These are phyloP conservation scores for Clitoria ternatea DNA, from an alignment of 306 rosid species.

Conservation along the genomic window DNA sequence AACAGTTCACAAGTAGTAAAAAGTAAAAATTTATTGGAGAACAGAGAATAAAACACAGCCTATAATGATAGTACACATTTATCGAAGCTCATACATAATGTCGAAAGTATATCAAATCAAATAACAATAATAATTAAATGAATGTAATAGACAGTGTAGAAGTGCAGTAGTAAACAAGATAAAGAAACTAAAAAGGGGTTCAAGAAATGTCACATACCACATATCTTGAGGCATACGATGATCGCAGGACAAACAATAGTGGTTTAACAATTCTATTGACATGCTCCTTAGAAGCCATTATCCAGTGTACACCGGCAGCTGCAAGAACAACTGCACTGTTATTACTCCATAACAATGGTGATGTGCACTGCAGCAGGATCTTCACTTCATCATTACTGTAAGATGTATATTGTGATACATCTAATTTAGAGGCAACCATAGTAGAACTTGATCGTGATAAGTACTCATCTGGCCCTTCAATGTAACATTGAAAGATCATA, in stretches of 20 bases:
- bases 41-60: neutral
- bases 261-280: conserved; percentile 77
- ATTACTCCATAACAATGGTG: conserved; percentile 92
- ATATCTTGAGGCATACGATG: conserved; percentile 74
- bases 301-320: conserved; percentile 93
- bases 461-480: conserved; percentile 92
- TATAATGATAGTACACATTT: neutral
- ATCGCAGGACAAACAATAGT: conserved; percentile 73
- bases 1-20: neutral
- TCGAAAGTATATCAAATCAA: neutral
- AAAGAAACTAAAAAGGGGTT: conserved; percentile 3
- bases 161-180: neutral
- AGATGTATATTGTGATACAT: conserved; percentile 53
- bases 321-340: conserved; percentile 97
- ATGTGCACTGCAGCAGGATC: conserved; percentile 84
- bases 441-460: conserved; percentile 67
- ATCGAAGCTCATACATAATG: conserved; percentile 6
- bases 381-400: conserved; percentile 61
- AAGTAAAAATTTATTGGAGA: neutral
- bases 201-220: conserved; percentile 59
- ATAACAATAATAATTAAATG: neutral
- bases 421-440: conserved; percentile 44
- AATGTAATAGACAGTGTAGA: conserved; percentile 2
- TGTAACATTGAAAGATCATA: conserved; percentile 67
- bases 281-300: conserved; percentile 72